Evolutionary conservation across 345 rosid genomes (phyloP).

Genomic region (Camelina hispida): DNA sequence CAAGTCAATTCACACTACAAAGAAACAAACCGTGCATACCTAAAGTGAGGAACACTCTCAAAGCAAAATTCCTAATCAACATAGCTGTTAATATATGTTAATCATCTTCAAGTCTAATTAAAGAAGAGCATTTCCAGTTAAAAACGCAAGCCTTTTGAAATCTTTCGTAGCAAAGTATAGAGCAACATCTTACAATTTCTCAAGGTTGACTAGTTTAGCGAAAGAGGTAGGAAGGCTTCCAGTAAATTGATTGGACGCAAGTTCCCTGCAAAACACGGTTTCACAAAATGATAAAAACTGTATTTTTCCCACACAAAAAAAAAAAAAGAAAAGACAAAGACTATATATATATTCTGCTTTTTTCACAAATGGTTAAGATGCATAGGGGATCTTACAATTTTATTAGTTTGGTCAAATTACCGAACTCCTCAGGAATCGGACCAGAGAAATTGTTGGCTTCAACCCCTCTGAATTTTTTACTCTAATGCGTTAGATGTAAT

Average conservation of each 20-base stretch:
- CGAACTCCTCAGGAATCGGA: constrained; percentile 53
- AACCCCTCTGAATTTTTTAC: constrained; percentile 46
- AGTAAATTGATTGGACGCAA: constrained; percentile 48
- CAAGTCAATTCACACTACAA: background rate
- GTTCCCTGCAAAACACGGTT: constrained; percentile 41
- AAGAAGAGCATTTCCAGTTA: background rate
- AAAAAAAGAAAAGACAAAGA: too few relatives aligned
- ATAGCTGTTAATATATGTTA: too few relatives aligned
- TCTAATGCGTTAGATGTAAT: background rate
- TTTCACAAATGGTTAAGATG: background rate
- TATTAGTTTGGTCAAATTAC: constrained; percentile 48
- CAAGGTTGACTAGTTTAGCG: constrained; percentile 45
- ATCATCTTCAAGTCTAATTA: background rate
- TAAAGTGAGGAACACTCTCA: too few relatives aligned
- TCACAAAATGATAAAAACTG: background rate
- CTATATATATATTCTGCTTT: too few relatives aligned
- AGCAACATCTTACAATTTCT: constrained; percentile 19
- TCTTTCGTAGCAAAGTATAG: background rate
- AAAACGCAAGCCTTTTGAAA: too few relatives aligned
- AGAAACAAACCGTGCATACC: background rate
- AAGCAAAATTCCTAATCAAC: too few relatives aligned
- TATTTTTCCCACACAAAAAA: too few relatives aligned
- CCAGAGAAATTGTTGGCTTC: constrained; percentile 66
- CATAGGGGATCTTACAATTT: constrained; percentile 47
- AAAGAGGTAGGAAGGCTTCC: constrained; percentile 50